A percentile compares a stretch with the other conserved stretches of the same genome.
These are phyloP conservation scores for Solanum sejunctum DNA, from an alignment of 257 asterid genomes.

Conservation along the genomic window DNA sequence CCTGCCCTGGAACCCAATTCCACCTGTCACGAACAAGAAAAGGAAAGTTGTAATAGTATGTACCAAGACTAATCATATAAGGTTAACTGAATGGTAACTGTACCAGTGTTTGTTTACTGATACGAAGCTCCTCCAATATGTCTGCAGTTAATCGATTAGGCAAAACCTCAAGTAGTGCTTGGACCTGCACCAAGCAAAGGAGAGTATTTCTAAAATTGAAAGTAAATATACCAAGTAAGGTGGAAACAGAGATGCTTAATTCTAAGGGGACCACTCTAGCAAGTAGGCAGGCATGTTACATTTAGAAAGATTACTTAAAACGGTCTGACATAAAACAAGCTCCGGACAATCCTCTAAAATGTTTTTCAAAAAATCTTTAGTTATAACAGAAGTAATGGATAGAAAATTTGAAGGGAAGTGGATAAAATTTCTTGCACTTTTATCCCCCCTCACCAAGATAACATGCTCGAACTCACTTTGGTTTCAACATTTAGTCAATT, in stretches of 20 bases:
- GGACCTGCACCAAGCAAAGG: constrained; percentile 52
- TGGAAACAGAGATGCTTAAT: not conserved
- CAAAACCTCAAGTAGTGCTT: constrained; percentile 84
- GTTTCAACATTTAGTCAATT: not conserved
- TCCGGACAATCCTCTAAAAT: not conserved
- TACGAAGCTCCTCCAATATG: constrained; percentile 88
- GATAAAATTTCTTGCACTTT: not conserved
- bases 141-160: constrained; percentile 88
- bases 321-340: not conserved
- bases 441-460: not conserved
- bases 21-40: constrained; percentile 38
- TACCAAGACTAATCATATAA: not conserved
- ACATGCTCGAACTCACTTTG: not conserved
- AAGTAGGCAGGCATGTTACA: not conserved
- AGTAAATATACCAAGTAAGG: not conserved
- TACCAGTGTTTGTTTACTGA: constrained; percentile 92
- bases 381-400: not conserved
- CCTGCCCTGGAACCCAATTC: constrained; percentile 96
- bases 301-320: not conserved
- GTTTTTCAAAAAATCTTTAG: not conserved
- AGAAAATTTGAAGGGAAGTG: not conserved
- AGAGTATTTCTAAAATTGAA: not conserved
- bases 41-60: not conserved
- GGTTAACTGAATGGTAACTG: not conserved
- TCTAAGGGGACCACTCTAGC: not conserved